Percentiles rank a stretch among this genome's conserved stretches.
Conservation (phyloP, 352 stramenopile genomes). For the Lagenidium giganteum region DNA sequence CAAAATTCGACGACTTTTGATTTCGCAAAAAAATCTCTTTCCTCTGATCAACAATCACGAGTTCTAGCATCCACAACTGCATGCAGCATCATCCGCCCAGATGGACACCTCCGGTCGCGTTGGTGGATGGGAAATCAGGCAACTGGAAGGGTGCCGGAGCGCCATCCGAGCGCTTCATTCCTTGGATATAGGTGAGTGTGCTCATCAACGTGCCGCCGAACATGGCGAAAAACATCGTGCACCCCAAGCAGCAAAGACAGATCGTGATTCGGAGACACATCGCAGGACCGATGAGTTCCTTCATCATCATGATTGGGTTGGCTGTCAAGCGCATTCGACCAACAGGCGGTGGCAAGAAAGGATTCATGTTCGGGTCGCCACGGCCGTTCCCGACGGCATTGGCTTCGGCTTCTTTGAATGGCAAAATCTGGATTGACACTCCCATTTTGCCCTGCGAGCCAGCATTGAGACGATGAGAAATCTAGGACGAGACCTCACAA, state of each 20-base stretch:
- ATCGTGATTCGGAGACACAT: conserved; percentile 49
- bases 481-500: not conserved
- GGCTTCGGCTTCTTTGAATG: conserved; percentile 67
- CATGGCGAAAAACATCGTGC: conserved; percentile 49
- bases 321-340: conserved; percentile 77
- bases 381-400: conserved; percentile 78
- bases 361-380: conserved; percentile 86
- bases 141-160: no score
- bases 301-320: conserved; percentile 82
- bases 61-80: no score
- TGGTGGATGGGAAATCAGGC: no score
- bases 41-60: no score
- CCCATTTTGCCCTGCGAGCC: conserved; percentile 38
- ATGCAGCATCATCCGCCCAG: no score
- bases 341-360: conserved; percentile 84
- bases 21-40: no score
- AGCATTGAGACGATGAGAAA: conserved; percentile 1
- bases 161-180: conserved; percentile 11
- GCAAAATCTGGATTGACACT: conserved; percentile 76
- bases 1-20: no score
- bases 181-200: conserved; percentile 64
- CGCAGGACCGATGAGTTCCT: conserved; percentile 59
- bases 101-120: no score
- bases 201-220: conserved; percentile 80
- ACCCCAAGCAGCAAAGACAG: conserved; percentile 49